phyloP scores from a whole-genome alignment of 23 red algal species.

The Gracilaria vermiculophylla region DNA sequence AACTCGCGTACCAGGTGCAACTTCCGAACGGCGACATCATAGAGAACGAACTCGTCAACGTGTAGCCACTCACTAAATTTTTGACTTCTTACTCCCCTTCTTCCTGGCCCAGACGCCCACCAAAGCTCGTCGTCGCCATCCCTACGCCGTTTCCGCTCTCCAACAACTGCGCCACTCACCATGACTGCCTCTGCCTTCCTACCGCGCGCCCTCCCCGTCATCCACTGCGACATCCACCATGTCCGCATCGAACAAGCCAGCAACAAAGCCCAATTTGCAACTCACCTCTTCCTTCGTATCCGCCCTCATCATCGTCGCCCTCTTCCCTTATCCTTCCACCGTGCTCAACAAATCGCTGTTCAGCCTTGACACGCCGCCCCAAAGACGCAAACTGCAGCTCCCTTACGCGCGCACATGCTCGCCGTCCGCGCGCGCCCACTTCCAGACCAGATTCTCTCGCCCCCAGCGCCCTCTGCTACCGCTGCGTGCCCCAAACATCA shows the following conservation, averaged over 20 bases:
- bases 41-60: constrained; percentile 72
- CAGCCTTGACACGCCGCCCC: neutral
- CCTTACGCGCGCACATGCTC: constrained; percentile 25
- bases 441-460: constrained; percentile 7
- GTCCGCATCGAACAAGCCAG: neutral
- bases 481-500: neutral
- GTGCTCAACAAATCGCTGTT: neutral
- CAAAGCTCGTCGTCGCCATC: neutral
- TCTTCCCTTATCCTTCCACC: neutral
- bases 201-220: neutral
- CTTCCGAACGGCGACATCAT: constrained; percentile 69
- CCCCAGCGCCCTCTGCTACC: neutral
- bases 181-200: neutral
- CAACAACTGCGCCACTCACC: no score
- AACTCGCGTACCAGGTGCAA: constrained; percentile 60
- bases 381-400: neutral
- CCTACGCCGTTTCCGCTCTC: neutral
- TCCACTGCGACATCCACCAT: neutral
- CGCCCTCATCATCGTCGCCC: constrained; percentile 2
- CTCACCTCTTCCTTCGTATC: constrained; percentile 1
- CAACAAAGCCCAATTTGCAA: neutral
- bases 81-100: neutral
- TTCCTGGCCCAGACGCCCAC: neutral
- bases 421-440: neutral
- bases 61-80: constrained; percentile 23